These are phyloP conservation scores for Strigomonas culicis DNA, from an alignment of 208 protist genomes.

Conservation along the genomic window DNA sequence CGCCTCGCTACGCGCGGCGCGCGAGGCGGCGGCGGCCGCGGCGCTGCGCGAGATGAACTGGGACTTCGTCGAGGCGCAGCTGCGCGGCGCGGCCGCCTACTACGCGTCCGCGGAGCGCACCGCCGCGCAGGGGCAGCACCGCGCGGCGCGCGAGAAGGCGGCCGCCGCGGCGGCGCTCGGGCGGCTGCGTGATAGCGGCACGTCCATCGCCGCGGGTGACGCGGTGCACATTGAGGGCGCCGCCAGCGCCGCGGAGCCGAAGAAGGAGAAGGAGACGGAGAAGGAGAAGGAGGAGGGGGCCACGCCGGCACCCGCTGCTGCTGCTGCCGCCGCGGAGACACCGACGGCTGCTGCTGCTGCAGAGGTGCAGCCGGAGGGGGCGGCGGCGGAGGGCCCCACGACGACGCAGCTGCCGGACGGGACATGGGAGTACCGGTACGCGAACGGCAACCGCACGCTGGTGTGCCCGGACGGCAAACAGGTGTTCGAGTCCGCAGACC, in stretches of 20 bases:
- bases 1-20: not conserved
- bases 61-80: constrained; percentile 63
- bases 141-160: constrained; percentile 40
- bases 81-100: constrained; percentile 41
- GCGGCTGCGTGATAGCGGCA: constrained; percentile 46
- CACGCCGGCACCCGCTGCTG: not conserved
- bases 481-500: constrained; percentile 44
- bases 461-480: constrained; percentile 53
- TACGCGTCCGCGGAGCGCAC: constrained; percentile 43
- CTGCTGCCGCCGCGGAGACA: not conserved
- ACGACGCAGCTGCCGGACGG: constrained; percentile 57
- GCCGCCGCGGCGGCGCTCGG: constrained; percentile 37
- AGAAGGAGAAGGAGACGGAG: not conserved
- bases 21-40: not conserved
- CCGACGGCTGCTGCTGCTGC: not conserved
- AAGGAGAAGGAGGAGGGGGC: not conserved
- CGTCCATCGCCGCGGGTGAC: constrained; percentile 41
- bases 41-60: constrained; percentile 54
- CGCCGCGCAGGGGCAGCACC: constrained; percentile 18
- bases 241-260: constrained; percentile 1
- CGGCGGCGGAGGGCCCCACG: constrained; percentile 15
- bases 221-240: constrained; percentile 26
- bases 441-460: constrained; percentile 58
- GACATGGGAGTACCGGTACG: constrained; percentile 77
- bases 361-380: not conserved